phyloP scores from a whole-genome alignment of 1,284 basidiomycete genomes.

The Apiotrichum mycotoxinovorans region DNA sequence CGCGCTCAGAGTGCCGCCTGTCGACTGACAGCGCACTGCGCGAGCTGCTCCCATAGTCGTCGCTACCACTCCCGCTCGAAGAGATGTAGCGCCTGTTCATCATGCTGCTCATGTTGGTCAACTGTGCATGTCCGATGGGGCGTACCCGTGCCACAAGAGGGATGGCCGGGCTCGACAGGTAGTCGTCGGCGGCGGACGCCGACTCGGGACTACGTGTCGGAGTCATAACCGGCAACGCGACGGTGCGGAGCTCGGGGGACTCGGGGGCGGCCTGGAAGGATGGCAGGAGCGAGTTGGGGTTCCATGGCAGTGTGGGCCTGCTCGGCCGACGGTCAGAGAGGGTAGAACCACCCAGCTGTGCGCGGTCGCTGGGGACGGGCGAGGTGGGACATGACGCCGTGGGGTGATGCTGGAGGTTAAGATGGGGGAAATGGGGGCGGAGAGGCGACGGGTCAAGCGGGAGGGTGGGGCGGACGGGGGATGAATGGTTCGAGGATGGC shows the following conservation, averaged over 20 bases:
- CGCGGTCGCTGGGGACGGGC: background rate
- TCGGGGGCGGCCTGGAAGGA: constrained; percentile 19
- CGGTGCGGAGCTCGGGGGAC: constrained; percentile 34
- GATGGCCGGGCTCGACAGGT: background rate
- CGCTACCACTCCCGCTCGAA: constrained; percentile 1
- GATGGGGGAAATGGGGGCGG: constrained; percentile 8
- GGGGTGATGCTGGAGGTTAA: constrained; percentile 10
- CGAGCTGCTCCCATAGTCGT: constrained; percentile 1
- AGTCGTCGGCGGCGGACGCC: background rate
- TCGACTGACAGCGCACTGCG: background rate
- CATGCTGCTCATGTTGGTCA: background rate
- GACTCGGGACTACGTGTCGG: constrained; percentile 16
- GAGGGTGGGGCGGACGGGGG: constrained; percentile 10
- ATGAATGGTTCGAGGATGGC: constrained; percentile 19
- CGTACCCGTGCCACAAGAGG: background rate
- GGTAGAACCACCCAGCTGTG: background rate
- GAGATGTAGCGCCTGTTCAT: background rate
- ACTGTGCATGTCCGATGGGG: background rate
- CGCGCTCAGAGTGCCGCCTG: background rate
- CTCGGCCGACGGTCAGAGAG: background rate
- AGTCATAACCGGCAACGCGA: constrained; percentile 34
- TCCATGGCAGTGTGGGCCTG: constrained; percentile 16
- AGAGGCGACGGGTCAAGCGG: constrained; percentile 7
- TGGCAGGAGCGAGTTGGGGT: constrained; percentile 18
- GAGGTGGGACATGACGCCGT: constrained; percentile 20